Evolutionary conservation across 441 rosid genomes (phyloP).

Genomic region (Populus hybrid): DNA sequence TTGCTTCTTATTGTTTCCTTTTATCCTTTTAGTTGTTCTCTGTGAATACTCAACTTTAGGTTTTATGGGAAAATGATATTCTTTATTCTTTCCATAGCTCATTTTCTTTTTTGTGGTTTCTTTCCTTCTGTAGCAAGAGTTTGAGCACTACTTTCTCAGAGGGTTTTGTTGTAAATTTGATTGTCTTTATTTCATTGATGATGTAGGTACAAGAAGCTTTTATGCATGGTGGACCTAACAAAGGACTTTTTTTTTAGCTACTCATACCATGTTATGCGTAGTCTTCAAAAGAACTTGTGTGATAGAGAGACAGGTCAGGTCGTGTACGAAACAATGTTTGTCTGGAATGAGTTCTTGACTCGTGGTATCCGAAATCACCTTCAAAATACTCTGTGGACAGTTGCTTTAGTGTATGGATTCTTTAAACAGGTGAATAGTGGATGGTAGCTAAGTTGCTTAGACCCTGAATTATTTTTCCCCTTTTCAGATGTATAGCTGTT

Average conservation of each 20-base stretch:
- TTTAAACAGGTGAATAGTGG: constrained; percentile 76
- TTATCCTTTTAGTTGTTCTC: not conserved
- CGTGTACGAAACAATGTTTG: constrained; percentile 93
- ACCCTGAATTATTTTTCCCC: not conserved
- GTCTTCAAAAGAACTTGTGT: constrained; percentile 88
- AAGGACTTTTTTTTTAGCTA: constrained; percentile 99
- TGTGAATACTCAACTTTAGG: not conserved
- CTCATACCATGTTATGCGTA: constrained; percentile 88
- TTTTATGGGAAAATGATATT: not conserved
- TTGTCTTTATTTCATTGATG: constrained; percentile 26
- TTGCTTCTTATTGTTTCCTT: not conserved
- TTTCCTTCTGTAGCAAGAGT: not conserved
- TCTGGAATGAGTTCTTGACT: constrained; percentile 98
- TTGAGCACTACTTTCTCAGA: not conserved
- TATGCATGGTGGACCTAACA: constrained; percentile 85
- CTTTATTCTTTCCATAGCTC: not conserved
- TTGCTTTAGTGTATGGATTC: constrained; percentile 93
- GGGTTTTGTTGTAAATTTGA: constrained; percentile 15
- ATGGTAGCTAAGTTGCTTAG: constrained; percentile 1
- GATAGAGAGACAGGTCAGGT: constrained; percentile 63
- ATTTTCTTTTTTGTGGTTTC: not conserved
- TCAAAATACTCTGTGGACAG: constrained; percentile 90
- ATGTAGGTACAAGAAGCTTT: constrained; percentile 95
- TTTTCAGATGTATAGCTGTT: not conserved
- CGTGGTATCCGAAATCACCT: constrained; percentile 85